These are phyloP conservation scores for Punica granatum DNA, from an alignment of 345 rosid genomes.

Conservation along the genomic window DNA sequence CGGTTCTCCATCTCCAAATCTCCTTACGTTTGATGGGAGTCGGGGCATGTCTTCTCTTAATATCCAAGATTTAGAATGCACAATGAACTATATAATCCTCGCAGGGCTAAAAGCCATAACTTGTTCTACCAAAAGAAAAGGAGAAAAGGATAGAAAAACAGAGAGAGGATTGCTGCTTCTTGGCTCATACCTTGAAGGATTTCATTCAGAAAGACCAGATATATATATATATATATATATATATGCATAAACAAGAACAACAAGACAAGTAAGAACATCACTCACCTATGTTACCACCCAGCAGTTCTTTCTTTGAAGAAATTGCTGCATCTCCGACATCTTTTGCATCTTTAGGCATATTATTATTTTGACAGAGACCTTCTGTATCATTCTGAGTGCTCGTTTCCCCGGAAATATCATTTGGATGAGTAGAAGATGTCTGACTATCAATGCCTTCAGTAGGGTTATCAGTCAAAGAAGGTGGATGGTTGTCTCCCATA, in stretches of 20 bases:
- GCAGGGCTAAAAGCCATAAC: neutral
- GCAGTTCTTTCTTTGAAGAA: conserved; percentile 4
- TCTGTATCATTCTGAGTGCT: conserved; percentile 7
- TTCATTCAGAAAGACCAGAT: too few relatives aligned
- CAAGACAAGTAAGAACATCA: neutral
- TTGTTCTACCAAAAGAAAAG: neutral
- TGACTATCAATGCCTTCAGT: conserved; percentile 11
- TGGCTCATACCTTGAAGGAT: too few relatives aligned
- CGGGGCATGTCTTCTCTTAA: neutral
- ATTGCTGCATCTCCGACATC: neutral
- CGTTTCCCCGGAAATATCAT: conserved; percentile 10
- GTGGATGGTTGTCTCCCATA: conserved; percentile 16
- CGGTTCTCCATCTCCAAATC: neutral
- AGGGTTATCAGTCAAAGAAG: conserved; percentile 15
- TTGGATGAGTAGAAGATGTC: conserved; percentile 10
- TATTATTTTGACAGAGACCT: conserved; percentile 19
- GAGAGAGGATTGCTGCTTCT: too few relatives aligned
- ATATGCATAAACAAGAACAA: neutral
- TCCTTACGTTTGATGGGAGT: neutral
- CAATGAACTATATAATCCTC: neutral
- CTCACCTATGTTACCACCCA: conserved; percentile 3
- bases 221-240: too few relatives aligned
- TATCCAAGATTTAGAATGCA: neutral
- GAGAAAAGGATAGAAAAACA: neutral
- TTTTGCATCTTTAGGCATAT: neutral